Evolutionary conservation across 257 asterid species (phyloP).

Genomic region (Avicennia marina): DNA sequence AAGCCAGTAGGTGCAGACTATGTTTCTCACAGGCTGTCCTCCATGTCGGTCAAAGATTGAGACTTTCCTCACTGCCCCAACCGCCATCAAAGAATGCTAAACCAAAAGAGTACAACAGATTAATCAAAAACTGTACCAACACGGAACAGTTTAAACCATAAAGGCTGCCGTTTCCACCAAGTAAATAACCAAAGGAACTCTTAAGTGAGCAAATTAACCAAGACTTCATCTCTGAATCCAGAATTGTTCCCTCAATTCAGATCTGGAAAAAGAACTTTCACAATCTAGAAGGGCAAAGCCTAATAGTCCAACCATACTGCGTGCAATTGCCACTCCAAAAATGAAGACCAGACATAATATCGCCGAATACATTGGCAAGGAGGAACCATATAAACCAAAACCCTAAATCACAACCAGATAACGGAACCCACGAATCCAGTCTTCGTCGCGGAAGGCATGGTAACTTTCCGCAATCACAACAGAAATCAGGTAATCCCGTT

Average conservation of each 20-base stretch:
- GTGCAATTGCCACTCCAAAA: neutral
- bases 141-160: neutral
- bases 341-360: neutral
- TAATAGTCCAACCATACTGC: neutral
- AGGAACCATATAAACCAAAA: constrained; percentile 3
- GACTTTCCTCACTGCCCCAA: constrained; percentile 17
- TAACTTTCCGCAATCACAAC: neutral
- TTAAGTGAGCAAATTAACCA: neutral
- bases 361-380: neutral
- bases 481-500: neutral
- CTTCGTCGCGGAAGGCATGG: no score
- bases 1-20: constrained; percentile 50
- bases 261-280: neutral
- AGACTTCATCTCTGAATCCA: constrained; percentile 1
- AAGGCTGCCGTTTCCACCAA: constrained; percentile 3
- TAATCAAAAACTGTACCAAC: constrained; percentile 19
- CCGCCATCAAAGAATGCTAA: constrained; percentile 27
- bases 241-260: neutral
- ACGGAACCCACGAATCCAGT: neutral
- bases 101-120: constrained; percentile 10
- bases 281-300: neutral
- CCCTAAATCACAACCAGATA: neutral
- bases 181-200: neutral
- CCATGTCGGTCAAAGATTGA: constrained; percentile 16
- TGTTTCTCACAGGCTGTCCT: constrained; percentile 14